Base-by-base conservation (phyloP, 805 yeast species). In the Wickerhamiella domercqiae region DNA sequence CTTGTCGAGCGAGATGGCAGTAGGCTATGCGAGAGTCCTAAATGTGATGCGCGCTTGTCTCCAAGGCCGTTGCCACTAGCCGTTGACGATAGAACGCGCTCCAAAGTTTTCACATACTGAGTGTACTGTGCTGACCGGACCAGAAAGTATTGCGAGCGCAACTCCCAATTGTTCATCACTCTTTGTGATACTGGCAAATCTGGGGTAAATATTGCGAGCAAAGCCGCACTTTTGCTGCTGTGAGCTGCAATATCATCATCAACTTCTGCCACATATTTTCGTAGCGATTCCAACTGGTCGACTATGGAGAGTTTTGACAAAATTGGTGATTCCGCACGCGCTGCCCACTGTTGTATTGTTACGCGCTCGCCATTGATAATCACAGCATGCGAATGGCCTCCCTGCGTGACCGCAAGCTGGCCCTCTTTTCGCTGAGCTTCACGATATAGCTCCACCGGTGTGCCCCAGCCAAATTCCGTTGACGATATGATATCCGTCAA, bases 401-500 rank as follows among this genome's bases (percentile, higher is more conserved):
- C 33, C 32, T 28, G 22, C 3, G 25, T 14, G 15, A 36, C 37
- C 18, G 33, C 25, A 7, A 15, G 30, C 9, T 32, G 32, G 25
- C 29, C 40, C 26, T 34, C 36, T 13, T 18, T 4, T 16, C 7
- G 14, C 19, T 24, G 13, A 14, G 25, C 36, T 7, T 36, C 30
- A 14, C 16, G 7, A 20, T 21, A 30, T 6, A 30, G 9, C 38
- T 41, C 45, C 5, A 41, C 33, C 7, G 45, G 45, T 17, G 42
- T 44, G 31, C 50, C 56, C 94, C 94, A 83, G 2, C 94, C 94
- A 52, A 73, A 83, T 53, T 84, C 93, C 41, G 75, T 69, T 38
- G 64, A 68, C 4, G 87, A 75, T 2, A 83, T 73, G 22, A 80
- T 65, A 44, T 78, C 73, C 39, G 73, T 77, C 22, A 62, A 66